A percentile compares a stretch with the other conserved stretches of the same genome.
Evolutionary conservation across 176 grass and related monocot species (phyloP).

Genomic region (Oryza australiensis): DNA sequence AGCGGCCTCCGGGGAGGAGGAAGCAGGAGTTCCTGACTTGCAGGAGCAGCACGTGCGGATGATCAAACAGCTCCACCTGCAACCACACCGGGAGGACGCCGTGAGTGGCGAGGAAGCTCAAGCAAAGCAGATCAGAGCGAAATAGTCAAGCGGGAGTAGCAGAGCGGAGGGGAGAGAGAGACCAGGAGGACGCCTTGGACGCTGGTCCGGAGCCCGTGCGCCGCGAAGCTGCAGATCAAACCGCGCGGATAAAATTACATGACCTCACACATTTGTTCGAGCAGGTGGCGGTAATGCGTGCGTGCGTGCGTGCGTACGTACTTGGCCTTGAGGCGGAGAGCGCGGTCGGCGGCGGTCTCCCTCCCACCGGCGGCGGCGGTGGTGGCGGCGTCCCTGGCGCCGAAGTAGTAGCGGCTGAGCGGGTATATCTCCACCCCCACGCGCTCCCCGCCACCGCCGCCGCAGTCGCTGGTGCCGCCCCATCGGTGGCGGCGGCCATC

Average conservation of each 20-base stretch:
- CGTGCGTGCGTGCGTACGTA: neutral
- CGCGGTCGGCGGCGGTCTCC: constrained; percentile 44
- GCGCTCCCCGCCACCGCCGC: neutral
- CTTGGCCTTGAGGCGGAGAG: constrained; percentile 51
- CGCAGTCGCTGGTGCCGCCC: no score
- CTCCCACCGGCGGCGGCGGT: neutral
- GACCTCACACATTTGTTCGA: neutral
- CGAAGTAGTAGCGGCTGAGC: constrained; percentile 63
- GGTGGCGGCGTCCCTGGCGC: constrained; percentile 33
- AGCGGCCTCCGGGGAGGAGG: constrained; percentile 54
- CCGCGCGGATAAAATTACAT: neutral
- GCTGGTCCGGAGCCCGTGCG: constrained; percentile 54
- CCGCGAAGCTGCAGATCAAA: constrained; percentile 44
- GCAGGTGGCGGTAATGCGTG: neutral
- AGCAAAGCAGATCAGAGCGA: neutral
- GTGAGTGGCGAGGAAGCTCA: no score
- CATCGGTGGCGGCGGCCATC: no score
- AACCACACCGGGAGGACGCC: neutral
- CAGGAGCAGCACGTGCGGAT: constrained; percentile 62
- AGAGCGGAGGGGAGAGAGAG: neutral
- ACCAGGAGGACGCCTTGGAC: constrained; percentile 66
- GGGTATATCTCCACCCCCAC: constrained; percentile 45
- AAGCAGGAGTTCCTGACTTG: constrained; percentile 72
- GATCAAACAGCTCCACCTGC: constrained; percentile 60
- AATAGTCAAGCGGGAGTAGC: neutral